These are phyloP conservation scores for Thymus quinquecostatus DNA, from an alignment of 257 asterid species.

Conservation along the genomic window DNA sequence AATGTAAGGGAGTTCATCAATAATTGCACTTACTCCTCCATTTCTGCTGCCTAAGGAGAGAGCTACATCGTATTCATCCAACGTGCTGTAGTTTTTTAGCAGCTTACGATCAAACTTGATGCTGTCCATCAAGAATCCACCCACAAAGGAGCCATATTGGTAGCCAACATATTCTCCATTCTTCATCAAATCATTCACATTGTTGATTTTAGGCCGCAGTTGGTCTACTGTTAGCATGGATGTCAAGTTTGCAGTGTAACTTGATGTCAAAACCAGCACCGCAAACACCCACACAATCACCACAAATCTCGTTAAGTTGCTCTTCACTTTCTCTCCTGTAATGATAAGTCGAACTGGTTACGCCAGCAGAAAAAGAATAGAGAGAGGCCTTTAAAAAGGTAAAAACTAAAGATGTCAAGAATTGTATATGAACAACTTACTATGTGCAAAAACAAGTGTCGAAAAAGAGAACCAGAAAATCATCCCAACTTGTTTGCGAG, in stretches of 20 bases:
- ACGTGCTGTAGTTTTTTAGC: background rate
- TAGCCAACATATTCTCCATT: constrained; percentile 50
- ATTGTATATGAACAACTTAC: background rate
- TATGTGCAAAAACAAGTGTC: background rate
- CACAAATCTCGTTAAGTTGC: constrained; percentile 59
- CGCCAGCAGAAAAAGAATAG: background rate
- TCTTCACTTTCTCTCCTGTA: constrained; percentile 54
- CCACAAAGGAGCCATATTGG: constrained; percentile 44
- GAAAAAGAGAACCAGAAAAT: background rate
- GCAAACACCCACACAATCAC: constrained; percentile 55
- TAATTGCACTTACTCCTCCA: background rate
- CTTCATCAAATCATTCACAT: constrained; percentile 31
- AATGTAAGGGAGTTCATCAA: background rate
- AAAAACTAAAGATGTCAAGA: background rate
- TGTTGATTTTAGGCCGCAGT: constrained; percentile 38
- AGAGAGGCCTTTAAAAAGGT: background rate
- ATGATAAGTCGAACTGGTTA: background rate
- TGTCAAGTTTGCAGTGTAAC: constrained; percentile 60
- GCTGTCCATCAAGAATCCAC: constrained; percentile 19
- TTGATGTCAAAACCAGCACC: constrained; percentile 58
- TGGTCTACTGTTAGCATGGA: constrained; percentile 65
- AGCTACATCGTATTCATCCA: background rate
- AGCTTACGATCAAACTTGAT: background rate
- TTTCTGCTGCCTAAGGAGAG: constrained; percentile 17
- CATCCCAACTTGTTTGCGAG: background rate